Evolutionary conservation across 371 early-diverging fungal genomes (phyloP).

Genomic region (Chytridium lagenaria): DNA sequence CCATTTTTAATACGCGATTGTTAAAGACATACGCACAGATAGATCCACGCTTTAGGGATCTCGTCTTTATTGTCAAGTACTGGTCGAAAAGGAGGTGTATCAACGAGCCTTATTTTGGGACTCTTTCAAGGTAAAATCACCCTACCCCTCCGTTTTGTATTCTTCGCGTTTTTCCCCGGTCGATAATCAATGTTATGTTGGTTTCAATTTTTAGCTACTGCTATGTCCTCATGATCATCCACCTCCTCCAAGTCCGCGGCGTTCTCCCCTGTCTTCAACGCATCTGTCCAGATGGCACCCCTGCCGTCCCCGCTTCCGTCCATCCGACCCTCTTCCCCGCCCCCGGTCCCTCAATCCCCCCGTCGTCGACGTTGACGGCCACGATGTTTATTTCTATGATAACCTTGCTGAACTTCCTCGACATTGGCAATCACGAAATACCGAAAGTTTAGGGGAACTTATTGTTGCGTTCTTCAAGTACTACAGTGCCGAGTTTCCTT

Average conservation of each 20-base stretch:
- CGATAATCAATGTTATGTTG: no score
- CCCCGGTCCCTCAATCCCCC: slow-evolving; percentile 14
- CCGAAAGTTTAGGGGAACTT: slow-evolving; percentile 42
- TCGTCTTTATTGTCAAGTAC: slow-evolving; percentile 45
- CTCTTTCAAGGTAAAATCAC: slow-evolving; percentile 40
- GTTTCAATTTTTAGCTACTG: slow-evolving; percentile 44
- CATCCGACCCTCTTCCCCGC: slow-evolving; percentile 1
- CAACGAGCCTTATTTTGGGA: slow-evolving; percentile 47
- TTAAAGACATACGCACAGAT: slow-evolving; percentile 39
- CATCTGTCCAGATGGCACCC: slow-evolving; percentile 29
- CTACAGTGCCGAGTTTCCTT: slow-evolving; percentile 43
- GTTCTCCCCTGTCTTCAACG: slow-evolving; percentile 46
- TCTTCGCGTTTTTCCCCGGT: background rate
- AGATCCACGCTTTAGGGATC: slow-evolving; percentile 38
- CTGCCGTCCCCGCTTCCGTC: slow-evolving; percentile 18
- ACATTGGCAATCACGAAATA: slow-evolving; percentile 39
- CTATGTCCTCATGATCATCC: slow-evolving; percentile 42
- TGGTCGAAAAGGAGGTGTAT: slow-evolving; percentile 44
- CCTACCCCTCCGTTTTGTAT: background rate
- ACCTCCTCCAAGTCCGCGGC: slow-evolving; percentile 45
- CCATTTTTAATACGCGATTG: slow-evolving; percentile 36
- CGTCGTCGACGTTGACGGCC: slow-evolving; percentile 24
- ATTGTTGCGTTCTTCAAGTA: slow-evolving; percentile 48
- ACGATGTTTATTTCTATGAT: slow-evolving; percentile 42
- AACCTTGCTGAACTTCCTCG: slow-evolving; percentile 26